A percentile compares a stretch with the other conserved stretches of the same genome.
These are phyloP conservation scores for Colletotrichum sp. DNA, from an alignment of 2,329 filamentous ascomycete genomes.

Conservation along the genomic window DNA sequence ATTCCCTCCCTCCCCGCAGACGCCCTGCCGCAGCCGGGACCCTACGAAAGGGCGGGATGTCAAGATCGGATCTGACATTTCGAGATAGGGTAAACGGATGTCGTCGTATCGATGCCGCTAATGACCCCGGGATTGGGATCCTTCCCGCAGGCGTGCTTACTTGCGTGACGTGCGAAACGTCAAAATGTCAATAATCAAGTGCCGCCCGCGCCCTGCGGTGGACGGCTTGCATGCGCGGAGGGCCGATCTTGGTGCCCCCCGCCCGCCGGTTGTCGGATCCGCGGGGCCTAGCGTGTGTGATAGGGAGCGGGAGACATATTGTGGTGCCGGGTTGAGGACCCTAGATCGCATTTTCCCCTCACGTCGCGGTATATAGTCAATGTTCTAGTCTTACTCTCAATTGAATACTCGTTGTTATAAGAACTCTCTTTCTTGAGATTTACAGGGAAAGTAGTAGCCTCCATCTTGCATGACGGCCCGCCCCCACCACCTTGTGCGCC, in stretches of 20 bases:
- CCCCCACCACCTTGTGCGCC: background rate
- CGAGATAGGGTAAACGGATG: background rate
- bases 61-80: background rate
- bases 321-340: background rate
- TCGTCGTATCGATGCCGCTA: background rate
- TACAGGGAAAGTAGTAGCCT: background rate
- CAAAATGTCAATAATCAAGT: background rate
- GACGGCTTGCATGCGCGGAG: background rate
- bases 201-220: constrained; percentile 7
- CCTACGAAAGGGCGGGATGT: background rate
- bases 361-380: background rate
- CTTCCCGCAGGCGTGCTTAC: background rate
- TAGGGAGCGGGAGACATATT: background rate
- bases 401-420: no score
- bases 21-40: background rate
- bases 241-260: background rate
- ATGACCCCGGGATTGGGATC: background rate
- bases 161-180: background rate
- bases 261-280: background rate
- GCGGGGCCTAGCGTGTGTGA: background rate
- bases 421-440: no score
- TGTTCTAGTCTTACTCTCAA: background rate
- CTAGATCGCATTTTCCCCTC: background rate
- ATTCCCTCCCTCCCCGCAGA: background rate
- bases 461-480: background rate